Percentiles rank a stretch among this genome's conserved stretches.
Evolutionary conservation across 106 monocot species (phyloP).

Genomic region (Phalaenopsis equestris): DNA sequence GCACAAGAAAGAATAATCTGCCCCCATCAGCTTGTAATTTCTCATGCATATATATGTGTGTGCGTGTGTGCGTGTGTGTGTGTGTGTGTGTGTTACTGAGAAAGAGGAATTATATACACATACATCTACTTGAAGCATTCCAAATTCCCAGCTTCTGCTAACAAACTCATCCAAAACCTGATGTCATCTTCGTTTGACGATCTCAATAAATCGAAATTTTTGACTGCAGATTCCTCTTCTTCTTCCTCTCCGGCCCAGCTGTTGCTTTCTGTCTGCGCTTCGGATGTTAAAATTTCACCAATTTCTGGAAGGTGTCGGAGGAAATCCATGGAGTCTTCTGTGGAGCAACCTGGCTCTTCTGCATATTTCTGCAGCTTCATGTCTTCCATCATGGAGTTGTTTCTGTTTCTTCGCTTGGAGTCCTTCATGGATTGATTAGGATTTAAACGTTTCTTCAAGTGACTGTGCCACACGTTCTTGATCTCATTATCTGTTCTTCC

Average conservation of each 20-base stretch:
- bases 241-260: not conserved
- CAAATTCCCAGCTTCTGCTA: slow-evolving; percentile 3
- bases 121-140: not conserved
- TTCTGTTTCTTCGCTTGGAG: not conserved
- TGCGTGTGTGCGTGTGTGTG: no score
- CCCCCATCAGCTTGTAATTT: no score
- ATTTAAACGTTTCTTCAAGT: slow-evolving; percentile 32
- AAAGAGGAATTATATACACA: no score
- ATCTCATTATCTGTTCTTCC: slow-evolving; percentile 62
- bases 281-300: not conserved
- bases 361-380: not conserved
- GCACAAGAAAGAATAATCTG: no score
- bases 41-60: no score
- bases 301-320: not conserved
- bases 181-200: not conserved
- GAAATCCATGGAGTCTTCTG: not conserved
- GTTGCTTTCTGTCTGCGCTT: not conserved
- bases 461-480: slow-evolving; percentile 61
- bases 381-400: not conserved
- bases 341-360: not conserved
- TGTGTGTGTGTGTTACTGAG: no score
- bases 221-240: not conserved
- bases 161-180: slow-evolving; percentile 1
- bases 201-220: not conserved
- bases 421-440: not conserved